Conservation (phyloP, 192 early-diverging fungal species). For the Backusella circina region DNA sequence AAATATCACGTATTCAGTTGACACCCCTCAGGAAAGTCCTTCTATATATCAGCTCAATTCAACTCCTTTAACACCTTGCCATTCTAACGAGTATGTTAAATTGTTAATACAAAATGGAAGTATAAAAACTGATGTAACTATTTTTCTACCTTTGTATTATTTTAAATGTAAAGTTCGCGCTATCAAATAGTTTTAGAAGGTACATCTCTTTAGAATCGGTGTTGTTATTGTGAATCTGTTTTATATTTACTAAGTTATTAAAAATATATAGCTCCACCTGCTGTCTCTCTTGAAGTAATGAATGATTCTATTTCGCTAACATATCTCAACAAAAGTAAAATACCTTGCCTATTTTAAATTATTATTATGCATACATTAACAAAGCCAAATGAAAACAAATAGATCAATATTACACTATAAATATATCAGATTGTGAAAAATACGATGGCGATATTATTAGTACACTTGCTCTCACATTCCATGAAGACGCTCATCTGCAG, state of each 20-base stretch:
- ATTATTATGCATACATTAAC: not conserved
- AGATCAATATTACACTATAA: not conserved
- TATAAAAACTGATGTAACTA: not conserved
- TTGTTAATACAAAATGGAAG: not conserved
- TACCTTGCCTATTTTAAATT: not conserved
- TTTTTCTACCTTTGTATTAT: not conserved
- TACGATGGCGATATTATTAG: not conserved
- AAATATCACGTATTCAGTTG: not conserved
- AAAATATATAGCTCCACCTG: not conserved
- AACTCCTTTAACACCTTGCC: not conserved
- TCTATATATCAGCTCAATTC: not conserved
- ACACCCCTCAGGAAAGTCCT: not conserved
- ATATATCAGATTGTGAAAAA: not conserved
- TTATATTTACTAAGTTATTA: not conserved
- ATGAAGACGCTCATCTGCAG: not conserved
- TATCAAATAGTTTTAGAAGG: conserved; percentile 2
- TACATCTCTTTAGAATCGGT: not conserved
- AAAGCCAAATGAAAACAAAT: not conserved
- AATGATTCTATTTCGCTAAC: not conserved
- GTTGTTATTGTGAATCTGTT: not conserved
- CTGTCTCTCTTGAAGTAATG: not conserved
- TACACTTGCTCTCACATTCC: not conserved
- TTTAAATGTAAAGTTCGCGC: not conserved
- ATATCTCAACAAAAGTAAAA: not conserved
- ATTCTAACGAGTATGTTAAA: not conserved